Conservation (phyloP, 192 early-diverging fungal genomes). For the Kickxella alabastrina region DNA sequence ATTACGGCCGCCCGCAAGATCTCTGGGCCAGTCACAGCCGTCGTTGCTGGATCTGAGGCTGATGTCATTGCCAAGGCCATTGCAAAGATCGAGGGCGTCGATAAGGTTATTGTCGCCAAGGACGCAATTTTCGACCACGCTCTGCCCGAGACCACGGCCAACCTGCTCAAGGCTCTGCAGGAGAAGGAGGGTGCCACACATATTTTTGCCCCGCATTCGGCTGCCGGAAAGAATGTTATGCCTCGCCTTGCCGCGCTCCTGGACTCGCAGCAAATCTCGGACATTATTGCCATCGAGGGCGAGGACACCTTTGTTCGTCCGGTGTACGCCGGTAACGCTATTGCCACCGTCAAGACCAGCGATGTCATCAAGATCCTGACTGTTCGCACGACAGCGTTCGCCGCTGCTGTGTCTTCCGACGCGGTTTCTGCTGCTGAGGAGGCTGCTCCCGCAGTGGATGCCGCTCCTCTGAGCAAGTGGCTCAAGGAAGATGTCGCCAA, state of each 20-base stretch:
- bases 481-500: constrained; percentile 85
- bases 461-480: constrained; percentile 66
- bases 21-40: constrained; percentile 77
- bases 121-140: constrained; percentile 71
- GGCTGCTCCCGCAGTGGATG: constrained; percentile 62
- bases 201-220: constrained; percentile 80
- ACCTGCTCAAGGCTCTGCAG: constrained; percentile 62
- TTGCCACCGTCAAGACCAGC: constrained; percentile 90
- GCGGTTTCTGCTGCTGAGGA: constrained; percentile 62
- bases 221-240: constrained; percentile 91
- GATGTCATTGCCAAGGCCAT: constrained; percentile 60
- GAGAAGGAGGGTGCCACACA: constrained; percentile 78
- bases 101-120: constrained; percentile 85
- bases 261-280: constrained; percentile 88
- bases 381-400: constrained; percentile 88
- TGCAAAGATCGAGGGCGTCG: constrained; percentile 64
- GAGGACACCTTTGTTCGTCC: constrained; percentile 91
- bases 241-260: constrained; percentile 90
- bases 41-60: constrained; percentile 78
- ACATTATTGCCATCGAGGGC: constrained; percentile 74
- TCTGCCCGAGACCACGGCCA: constrained; percentile 78
- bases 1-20: constrained; percentile 81
- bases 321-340: constrained; percentile 97
- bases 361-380: constrained; percentile 87
- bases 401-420: constrained; percentile 54